These are phyloP conservation scores for Metarhizium brunneum DNA, from an alignment of 2,329 filamentous ascomycete species.

Conservation along the genomic window DNA sequence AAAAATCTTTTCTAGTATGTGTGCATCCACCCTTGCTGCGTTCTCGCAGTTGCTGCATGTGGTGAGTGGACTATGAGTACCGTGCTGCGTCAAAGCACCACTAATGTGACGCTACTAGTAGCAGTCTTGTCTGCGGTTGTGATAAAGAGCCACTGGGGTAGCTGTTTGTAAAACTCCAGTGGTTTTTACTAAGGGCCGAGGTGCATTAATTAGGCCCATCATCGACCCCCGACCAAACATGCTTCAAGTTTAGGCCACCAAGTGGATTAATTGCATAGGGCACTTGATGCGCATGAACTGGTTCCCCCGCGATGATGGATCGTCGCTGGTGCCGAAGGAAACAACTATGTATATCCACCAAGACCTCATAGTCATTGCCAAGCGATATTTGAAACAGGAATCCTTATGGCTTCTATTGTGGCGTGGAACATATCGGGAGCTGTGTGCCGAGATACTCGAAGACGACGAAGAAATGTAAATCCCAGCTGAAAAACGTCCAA, in stretches of 20 bases:
- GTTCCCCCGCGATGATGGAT: neutral
- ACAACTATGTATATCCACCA: neutral
- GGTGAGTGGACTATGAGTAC: neutral
- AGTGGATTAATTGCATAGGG: neutral
- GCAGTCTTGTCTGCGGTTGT: neutral
- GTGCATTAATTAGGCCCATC: neutral
- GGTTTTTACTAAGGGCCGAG: neutral
- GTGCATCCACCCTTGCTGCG: neutral
- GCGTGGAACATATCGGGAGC: neutral
- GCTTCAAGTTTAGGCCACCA: neutral
- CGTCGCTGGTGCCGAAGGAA: neutral
- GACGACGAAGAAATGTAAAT: neutral
- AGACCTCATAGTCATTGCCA: neutral
- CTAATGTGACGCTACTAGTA: neutral
- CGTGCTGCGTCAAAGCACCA: conserved; percentile 4
- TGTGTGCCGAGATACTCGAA: neutral
- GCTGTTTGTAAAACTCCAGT: neutral
- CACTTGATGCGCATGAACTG: neutral
- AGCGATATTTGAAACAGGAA: neutral
- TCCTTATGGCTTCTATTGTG: neutral
- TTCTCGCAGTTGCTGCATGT: neutral
- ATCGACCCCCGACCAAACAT: neutral
- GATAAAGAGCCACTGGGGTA: neutral
- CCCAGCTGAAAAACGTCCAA: neutral
- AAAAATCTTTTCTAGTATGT: no score